Percentiles rank a stretch among this genome's conserved stretches.
phyloP scores from a whole-genome alignment of 106 monocot species.

The Acanthochlamys bracteata region DNA sequence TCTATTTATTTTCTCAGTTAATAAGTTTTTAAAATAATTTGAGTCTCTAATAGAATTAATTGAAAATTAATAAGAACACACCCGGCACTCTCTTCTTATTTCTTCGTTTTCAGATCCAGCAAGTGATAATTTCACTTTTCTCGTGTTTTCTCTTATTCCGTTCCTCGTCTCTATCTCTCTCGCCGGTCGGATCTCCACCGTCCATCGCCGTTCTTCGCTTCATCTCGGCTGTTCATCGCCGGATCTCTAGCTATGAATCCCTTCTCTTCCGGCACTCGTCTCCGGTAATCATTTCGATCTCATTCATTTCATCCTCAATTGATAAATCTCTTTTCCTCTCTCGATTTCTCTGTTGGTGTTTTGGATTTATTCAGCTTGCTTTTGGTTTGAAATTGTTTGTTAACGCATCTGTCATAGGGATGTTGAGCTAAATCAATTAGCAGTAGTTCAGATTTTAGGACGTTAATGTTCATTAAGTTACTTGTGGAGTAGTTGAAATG shows the following conservation, averaged over 20 bases:
- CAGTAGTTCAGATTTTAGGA: too few species aligned
- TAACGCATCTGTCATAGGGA: too few species aligned
- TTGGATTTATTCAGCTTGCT: not conserved
- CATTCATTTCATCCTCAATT: not conserved
- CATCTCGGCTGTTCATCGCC: not conserved
- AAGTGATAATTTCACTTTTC: not conserved
- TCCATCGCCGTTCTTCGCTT: not conserved
- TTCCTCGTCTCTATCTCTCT: not conserved
- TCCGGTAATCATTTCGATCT: not conserved
- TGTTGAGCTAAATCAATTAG: too few species aligned
- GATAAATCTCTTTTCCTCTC: not conserved
- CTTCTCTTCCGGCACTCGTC: constrained; percentile 9
- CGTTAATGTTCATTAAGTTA: too few species aligned
- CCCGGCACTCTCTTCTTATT: too few species aligned
- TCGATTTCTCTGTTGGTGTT: not conserved
- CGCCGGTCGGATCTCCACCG: not conserved
- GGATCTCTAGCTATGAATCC: constrained; percentile 9
- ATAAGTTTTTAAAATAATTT: too few species aligned
- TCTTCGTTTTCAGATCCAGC: not conserved
- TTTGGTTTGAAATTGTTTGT: too few species aligned
- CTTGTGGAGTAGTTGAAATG: too few species aligned
- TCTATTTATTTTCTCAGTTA: too few species aligned
- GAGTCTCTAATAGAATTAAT: too few species aligned
- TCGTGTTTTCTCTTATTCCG: not conserved
- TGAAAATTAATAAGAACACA: too few species aligned